phyloP scores from a whole-genome alignment of 257 asterid species.

The Dorcoceras hygrometricum region DNA sequence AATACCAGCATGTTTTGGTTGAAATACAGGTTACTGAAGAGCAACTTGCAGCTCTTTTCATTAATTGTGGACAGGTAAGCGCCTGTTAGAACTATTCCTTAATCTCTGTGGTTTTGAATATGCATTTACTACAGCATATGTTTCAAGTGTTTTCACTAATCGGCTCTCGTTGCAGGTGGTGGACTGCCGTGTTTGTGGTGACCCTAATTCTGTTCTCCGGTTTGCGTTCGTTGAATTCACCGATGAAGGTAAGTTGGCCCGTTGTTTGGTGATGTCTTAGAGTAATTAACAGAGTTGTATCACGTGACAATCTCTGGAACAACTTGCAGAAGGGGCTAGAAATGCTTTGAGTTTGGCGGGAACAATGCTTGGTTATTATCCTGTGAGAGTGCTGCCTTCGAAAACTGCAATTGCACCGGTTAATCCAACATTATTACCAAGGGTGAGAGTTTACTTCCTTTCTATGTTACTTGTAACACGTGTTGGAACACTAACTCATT shows the following conservation, averaged over 20 bases:
- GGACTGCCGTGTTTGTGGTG: constrained; percentile 82
- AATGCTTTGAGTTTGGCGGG: constrained; percentile 69
- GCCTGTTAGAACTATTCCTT: constrained; percentile 4
- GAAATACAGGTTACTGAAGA: constrained; percentile 62
- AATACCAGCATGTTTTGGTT: constrained; percentile 11
- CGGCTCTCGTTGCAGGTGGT: constrained; percentile 50
- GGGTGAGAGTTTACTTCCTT: constrained; percentile 36
- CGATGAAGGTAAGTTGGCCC: constrained; percentile 52
- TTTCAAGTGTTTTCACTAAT: constrained; percentile 2
- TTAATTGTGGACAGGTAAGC: constrained; percentile 60
- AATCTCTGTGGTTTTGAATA: constrained; percentile 10
- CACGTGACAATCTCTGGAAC: constrained; percentile 15
- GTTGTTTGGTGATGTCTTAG: constrained; percentile 14
- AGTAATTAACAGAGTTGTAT: constrained; percentile 9
- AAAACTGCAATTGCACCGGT: constrained; percentile 86
- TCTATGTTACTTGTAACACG: neutral
- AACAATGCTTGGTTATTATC: constrained; percentile 81
- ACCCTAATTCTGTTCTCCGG: constrained; percentile 77
- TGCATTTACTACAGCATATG: constrained; percentile 10
- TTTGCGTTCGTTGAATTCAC: constrained; percentile 71
- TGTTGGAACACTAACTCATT: constrained; percentile 18
- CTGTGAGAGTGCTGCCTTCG: constrained; percentile 67
- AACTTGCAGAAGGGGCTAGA: constrained; percentile 62
- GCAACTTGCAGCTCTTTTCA: constrained; percentile 69
- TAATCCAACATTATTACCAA: constrained; percentile 70